phyloP scores from a whole-genome alignment of 805 yeast genomes.

The Wickerhamomyces mucosus region DNA sequence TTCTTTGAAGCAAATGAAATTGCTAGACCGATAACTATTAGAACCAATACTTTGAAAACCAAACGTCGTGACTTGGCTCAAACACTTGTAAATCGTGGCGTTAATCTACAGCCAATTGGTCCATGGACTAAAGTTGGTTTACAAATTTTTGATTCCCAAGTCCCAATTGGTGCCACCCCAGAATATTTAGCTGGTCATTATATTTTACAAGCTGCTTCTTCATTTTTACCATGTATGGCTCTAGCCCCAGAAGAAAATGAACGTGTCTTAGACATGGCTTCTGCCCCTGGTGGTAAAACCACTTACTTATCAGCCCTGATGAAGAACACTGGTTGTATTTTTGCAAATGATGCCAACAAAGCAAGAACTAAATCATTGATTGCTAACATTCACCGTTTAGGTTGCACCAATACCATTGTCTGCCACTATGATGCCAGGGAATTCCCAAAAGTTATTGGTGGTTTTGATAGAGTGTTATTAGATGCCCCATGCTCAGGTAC shows the following conservation, averaged over 20 bases:
- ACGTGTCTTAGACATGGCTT: slow-evolving; percentile 96
- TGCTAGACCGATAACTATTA: slow-evolving; percentile 90
- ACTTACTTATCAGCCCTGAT: slow-evolving; percentile 90
- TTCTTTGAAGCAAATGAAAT: slow-evolving; percentile 98
- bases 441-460: slow-evolving; percentile 97
- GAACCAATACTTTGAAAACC: slow-evolving; percentile 94
- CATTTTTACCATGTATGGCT: slow-evolving; percentile 97
- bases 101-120: slow-evolving; percentile 93
- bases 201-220: slow-evolving; percentile 96
- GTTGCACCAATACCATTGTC: slow-evolving; percentile 93
- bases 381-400: slow-evolving; percentile 95
- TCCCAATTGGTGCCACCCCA: slow-evolving; percentile 99
- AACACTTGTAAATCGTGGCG: slow-evolving; percentile 91
- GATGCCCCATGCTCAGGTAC: slow-evolving; percentile 99
- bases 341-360: slow-evolving; percentile 96
- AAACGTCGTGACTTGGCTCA: slow-evolving; percentile 96
- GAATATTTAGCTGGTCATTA: slow-evolving; percentile 97
- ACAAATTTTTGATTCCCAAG: slow-evolving; percentile 95
- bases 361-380: slow-evolving; percentile 92
- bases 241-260: slow-evolving; percentile 95
- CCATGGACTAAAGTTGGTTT: slow-evolving; percentile 97
- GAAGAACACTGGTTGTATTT: slow-evolving; percentile 96
- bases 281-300: slow-evolving; percentile 99
- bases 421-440: slow-evolving; percentile 98
- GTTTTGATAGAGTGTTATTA: slow-evolving; percentile 86